These are phyloP conservation scores for Fusarium armeniacum DNA, from an alignment of 2,329 filamentous ascomycete genomes.

Conservation along the genomic window DNA sequence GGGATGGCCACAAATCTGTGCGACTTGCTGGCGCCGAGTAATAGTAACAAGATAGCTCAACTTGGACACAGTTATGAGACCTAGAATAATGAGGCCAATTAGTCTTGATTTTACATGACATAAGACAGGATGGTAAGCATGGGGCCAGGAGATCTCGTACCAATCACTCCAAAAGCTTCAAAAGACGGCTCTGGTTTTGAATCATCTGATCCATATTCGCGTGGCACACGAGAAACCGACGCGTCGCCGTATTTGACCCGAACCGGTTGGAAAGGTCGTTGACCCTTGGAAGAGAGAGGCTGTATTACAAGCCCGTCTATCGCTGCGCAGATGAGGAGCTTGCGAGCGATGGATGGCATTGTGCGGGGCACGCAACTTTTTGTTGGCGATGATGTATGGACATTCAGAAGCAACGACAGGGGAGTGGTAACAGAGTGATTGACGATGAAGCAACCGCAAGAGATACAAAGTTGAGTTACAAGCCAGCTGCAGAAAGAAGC, in stretches of 20 bases:
- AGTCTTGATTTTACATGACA: constrained; percentile 29
- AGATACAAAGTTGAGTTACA: constrained; percentile 10
- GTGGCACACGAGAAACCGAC: constrained; percentile 59
- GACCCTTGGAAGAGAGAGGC: constrained; percentile 73
- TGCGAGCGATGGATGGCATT: constrained; percentile 85
- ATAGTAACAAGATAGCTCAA: constrained; percentile 90
- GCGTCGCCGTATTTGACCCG: constrained; percentile 78
- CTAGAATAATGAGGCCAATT: constrained; percentile 61
- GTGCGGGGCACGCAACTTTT: constrained; percentile 42
- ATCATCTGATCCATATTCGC: constrained; percentile 62
- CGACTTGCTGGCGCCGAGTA: constrained; percentile 87
- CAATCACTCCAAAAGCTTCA: constrained; percentile 72
- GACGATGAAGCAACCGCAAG: constrained; percentile 9
- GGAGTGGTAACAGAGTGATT: constrained; percentile 10
- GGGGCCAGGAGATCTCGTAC: constrained; percentile 54
- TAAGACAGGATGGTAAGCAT: constrained; percentile 17
- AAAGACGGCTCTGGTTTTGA: constrained; percentile 65
- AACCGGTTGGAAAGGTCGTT: constrained; percentile 68
- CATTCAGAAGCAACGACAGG: constrained; percentile 28
- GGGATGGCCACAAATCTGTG: constrained; percentile 83
- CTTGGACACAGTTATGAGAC: constrained; percentile 85
- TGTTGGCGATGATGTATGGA: constrained; percentile 15
- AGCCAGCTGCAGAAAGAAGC: constrained; percentile 12
- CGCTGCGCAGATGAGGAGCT: constrained; percentile 83
- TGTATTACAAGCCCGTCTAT: constrained; percentile 88